These are phyloP conservation scores for Microsporum ferrugineum DNA, from an alignment of 2,329 filamentous ascomycete genomes.

Conservation along the genomic window DNA sequence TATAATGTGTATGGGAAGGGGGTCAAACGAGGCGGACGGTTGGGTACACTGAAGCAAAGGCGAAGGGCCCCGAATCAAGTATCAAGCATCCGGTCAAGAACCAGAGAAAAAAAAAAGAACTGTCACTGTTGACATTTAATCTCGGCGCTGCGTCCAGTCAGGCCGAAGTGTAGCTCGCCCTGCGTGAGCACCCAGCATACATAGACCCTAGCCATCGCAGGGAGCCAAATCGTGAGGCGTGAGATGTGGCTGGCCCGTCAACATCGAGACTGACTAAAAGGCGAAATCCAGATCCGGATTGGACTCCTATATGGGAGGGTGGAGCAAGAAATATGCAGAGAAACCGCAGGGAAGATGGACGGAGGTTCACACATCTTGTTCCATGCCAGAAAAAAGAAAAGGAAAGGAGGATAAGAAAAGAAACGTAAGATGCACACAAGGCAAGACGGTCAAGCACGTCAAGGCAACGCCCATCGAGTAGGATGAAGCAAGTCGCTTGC, in stretches of 20 bases:
- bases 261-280: background rate
- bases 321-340: slow-evolving; percentile 1
- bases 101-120: background rate
- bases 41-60: slow-evolving; percentile 1
- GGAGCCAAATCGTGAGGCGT: slow-evolving; percentile 3
- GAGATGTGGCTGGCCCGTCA: slow-evolving; percentile 1
- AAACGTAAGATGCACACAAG: background rate
- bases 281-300: background rate
- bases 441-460: background rate
- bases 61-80: background rate
- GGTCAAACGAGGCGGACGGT: slow-evolving; percentile 1
- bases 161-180: background rate
- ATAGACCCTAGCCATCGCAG: background rate
- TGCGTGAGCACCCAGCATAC: background rate
- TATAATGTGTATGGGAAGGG: background rate
- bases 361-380: slow-evolving; percentile 4
- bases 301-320: background rate
- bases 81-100: background rate
- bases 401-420: slow-evolving; percentile 1
- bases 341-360: slow-evolving; percentile 3
- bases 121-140: background rate
- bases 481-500: slow-evolving; percentile 4
- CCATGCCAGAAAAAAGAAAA: slow-evolving; percentile 2
- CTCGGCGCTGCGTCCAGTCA: slow-evolving; percentile 3
- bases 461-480: background rate